These are phyloP conservation scores for Rhizopogon vesiculosus DNA, from an alignment of 768 basidiomycete genomes.

Conservation along the genomic window DNA sequence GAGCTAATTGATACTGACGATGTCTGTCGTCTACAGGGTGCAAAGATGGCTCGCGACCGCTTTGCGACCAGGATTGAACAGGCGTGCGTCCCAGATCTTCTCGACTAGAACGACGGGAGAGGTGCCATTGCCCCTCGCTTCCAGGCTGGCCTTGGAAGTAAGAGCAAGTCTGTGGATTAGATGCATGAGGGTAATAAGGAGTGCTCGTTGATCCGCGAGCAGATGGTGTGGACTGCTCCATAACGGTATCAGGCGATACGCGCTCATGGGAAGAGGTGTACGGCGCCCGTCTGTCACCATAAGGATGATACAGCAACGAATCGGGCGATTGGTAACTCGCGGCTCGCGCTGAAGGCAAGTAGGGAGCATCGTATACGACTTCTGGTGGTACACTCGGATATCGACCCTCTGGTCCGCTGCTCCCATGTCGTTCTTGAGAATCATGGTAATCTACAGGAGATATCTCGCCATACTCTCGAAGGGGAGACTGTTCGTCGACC, in stretches of 20 bases:
- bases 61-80: constrained; percentile 22
- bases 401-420: constrained; percentile 12
- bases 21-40: constrained; percentile 19
- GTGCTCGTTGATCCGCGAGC: constrained; percentile 20
- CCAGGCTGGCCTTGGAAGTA: constrained; percentile 18
- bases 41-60: constrained; percentile 12
- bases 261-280: constrained; percentile 21
- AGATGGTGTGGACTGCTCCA: constrained; percentile 16
- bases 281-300: constrained; percentile 20
- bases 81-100: constrained; percentile 18
- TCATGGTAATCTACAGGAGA: constrained; percentile 34
- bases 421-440: constrained; percentile 1
- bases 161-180: constrained; percentile 15
- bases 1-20: constrained; percentile 23
- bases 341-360: constrained; percentile 11
- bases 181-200: constrained; percentile 22
- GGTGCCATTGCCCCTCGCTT: constrained; percentile 17
- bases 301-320: constrained; percentile 14
- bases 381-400: constrained; percentile 20
- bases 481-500: constrained; percentile 24
- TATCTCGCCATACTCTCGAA: constrained; percentile 31
- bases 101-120: constrained; percentile 2
- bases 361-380: constrained; percentile 9
- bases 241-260: constrained; percentile 20
- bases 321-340: constrained; percentile 23